Evolutionary conservation across 1,139 yeast species (phyloP).

Genomic region (Blastobotrys capitulatus): DNA sequence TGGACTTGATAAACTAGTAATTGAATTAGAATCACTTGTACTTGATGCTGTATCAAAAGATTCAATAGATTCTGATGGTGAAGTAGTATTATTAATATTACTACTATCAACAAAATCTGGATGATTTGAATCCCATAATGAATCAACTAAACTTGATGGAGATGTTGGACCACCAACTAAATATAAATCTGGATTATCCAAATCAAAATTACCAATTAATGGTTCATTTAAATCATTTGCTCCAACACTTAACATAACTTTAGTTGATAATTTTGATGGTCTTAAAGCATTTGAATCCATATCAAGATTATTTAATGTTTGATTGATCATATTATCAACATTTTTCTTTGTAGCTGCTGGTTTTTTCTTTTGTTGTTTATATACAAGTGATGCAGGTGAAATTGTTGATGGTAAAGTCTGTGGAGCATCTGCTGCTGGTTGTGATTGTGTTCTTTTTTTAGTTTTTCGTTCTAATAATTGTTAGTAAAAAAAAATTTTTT

Average conservation of each 20-base stretch:
- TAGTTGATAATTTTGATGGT: constrained; percentile 8
- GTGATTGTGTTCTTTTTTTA: constrained; percentile 19
- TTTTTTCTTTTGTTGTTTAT: constrained; percentile 1
- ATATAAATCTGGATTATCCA: constrained; percentile 6
- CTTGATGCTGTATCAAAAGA: neutral
- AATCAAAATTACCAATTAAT: neutral
- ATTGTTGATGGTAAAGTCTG: constrained; percentile 9
- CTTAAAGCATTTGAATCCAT: constrained; percentile 4
- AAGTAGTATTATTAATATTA: neutral
- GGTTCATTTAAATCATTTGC: neutral
- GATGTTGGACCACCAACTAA: constrained; percentile 8
- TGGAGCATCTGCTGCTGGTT: constrained; percentile 28
- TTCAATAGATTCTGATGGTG: constrained; percentile 3
- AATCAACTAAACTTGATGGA: constrained; percentile 9
- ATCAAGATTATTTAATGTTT: neutral
- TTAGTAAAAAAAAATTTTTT: neutral
- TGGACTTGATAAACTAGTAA: neutral
- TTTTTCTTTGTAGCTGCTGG: neutral
- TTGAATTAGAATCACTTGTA: constrained; percentile 1
- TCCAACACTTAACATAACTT: constrained; percentile 10
- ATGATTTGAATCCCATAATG: constrained; percentile 6
- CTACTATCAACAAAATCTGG: neutral
- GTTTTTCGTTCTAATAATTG: constrained; percentile 8
- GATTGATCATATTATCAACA: neutral
- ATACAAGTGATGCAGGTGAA: constrained; percentile 9